Evolutionary conservation across 176 grass and related monocot genomes (phyloP).

Genomic region (Zoysia japonica): DNA sequence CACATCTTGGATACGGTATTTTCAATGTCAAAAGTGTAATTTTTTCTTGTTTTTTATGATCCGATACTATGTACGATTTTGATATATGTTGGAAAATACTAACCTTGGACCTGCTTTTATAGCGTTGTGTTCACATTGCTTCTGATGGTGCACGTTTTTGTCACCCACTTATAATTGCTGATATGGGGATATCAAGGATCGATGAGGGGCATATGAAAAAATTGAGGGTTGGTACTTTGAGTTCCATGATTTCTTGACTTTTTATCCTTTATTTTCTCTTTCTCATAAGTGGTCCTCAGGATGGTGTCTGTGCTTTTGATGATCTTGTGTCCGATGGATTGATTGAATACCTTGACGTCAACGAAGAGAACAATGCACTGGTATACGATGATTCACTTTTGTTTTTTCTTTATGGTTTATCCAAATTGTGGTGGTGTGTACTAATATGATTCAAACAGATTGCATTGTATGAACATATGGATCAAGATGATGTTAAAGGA

Average conservation of each 20-base stretch:
- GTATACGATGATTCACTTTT: conserved; percentile 36
- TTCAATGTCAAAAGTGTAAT: too few species aligned
- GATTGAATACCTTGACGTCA: conserved; percentile 95
- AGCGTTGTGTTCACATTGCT: conserved; percentile 89
- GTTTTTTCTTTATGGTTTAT: conserved; percentile 11
- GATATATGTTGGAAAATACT: conserved; percentile 21
- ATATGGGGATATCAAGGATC: conserved; percentile 84
- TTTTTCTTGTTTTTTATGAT: too few species aligned
- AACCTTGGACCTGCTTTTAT: conserved; percentile 26
- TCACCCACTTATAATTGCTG: conserved; percentile 93
- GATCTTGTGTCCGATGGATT: conserved; percentile 91
- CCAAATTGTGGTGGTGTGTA: conserved; percentile 2
- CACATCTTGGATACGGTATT: too few species aligned
- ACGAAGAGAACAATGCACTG: conserved; percentile 97
- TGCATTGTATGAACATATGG: conserved; percentile 81
- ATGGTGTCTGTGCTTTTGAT: conserved; percentile 82
- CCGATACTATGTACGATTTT: too few species aligned
- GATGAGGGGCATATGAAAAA: conserved; percentile 88
- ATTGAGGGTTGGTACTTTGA: conserved; percentile 59
- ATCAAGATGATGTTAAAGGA: conserved; percentile 74
- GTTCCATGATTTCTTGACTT: conserved; percentile 34
- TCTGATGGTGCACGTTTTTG: conserved; percentile 96
- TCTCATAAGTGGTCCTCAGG: conserved; percentile 52
- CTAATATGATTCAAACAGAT: conserved; percentile 64
- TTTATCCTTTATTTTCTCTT: conserved; percentile 23